phyloP scores from a whole-genome alignment of 1,139 yeast species.

The Entelexis paramagnoliae region DNA sequence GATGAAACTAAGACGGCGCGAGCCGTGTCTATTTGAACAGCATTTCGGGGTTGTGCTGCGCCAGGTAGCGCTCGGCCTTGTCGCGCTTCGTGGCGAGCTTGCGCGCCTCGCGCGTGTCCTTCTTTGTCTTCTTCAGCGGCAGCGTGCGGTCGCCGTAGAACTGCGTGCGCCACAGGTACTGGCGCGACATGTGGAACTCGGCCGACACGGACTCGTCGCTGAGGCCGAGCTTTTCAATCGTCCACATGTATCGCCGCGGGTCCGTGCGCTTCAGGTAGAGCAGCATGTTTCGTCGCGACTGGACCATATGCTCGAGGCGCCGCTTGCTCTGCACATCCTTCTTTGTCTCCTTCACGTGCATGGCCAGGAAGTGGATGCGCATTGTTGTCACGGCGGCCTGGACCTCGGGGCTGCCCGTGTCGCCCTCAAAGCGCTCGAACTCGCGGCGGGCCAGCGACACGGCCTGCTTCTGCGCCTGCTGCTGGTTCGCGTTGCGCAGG shows the following conservation, averaged over 20 bases:
- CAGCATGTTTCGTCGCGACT: conserved; percentile 73
- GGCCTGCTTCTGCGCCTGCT: conserved; percentile 52
- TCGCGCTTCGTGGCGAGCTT: conserved; percentile 21
- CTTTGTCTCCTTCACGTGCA: conserved; percentile 60
- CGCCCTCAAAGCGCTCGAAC: conserved; percentile 75
- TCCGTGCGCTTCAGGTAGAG: conserved; percentile 69
- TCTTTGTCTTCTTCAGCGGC: conserved; percentile 25
- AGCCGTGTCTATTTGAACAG: neutral
- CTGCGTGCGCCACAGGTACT: conserved; percentile 74
- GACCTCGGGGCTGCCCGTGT: conserved; percentile 90
- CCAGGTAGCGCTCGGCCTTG: conserved; percentile 25
- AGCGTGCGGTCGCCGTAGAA: conserved; percentile 56
- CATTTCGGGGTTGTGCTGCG: conserved; percentile 25
- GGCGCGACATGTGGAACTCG: conserved; percentile 77
- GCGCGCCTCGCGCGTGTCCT: conserved; percentile 23
- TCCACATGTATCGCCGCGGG: conserved; percentile 74
- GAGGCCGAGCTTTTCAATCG: conserved; percentile 78
- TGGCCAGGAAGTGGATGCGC: conserved; percentile 65
- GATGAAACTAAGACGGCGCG: neutral
- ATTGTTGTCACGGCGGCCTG: conserved; percentile 88
- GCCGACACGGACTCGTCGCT: conserved; percentile 65
- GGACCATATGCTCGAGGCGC: conserved; percentile 68
- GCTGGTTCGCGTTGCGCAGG: conserved; percentile 57
- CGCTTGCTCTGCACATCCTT: conserved; percentile 67
- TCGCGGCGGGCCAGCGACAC: conserved; percentile 59